Conservation (phyloP, 2,329 filamentous ascomycete genomes). For the Aspergillus alliaceus region DNA sequence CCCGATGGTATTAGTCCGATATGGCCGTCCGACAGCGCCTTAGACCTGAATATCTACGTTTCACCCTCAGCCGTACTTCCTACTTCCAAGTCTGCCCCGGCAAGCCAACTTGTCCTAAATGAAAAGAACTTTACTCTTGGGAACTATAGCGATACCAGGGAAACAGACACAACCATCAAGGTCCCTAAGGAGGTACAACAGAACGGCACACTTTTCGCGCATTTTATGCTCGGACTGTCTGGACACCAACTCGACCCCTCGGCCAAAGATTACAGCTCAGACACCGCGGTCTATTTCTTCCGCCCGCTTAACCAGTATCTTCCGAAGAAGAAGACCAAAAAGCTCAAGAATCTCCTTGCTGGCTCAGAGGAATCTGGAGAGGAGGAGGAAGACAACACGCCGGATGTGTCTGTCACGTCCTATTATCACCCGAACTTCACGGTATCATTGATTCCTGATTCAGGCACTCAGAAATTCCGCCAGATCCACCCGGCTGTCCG, state of each 20-base stretch:
- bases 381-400: slow-evolving; percentile 54
- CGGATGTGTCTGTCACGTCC: slow-evolving; percentile 71
- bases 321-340: slow-evolving; percentile 83
- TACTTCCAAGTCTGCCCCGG: slow-evolving; percentile 60
- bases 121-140: slow-evolving; percentile 79
- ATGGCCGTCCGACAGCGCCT: slow-evolving; percentile 74
- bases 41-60: slow-evolving; percentile 85
- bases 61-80: slow-evolving; percentile 71
- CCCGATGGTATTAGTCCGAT: slow-evolving; percentile 78
- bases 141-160: slow-evolving; percentile 75
- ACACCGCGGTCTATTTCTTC: slow-evolving; percentile 77
- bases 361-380: slow-evolving; percentile 50
- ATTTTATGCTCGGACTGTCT: slow-evolving; percentile 82
- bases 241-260: slow-evolving; percentile 76
- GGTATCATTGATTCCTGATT: slow-evolving; percentile 79
- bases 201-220: slow-evolving; percentile 91
- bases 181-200: slow-evolving; percentile 80
- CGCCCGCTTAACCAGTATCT: slow-evolving; percentile 87
- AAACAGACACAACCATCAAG: slow-evolving; percentile 72
- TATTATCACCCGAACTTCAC: slow-evolving; percentile 97
- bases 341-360: slow-evolving; percentile 80
- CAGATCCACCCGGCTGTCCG: slow-evolving; percentile 71
- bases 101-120: slow-evolving; percentile 70
- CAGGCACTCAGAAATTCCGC: slow-evolving; percentile 67
- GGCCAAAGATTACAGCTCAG: slow-evolving; percentile 68